Evolutionary conservation across 2,329 filamentous ascomycete genomes (phyloP), one percentile per base, ranked within the genome.

Genomic region (Colletotrichum tanaceti): DNA sequence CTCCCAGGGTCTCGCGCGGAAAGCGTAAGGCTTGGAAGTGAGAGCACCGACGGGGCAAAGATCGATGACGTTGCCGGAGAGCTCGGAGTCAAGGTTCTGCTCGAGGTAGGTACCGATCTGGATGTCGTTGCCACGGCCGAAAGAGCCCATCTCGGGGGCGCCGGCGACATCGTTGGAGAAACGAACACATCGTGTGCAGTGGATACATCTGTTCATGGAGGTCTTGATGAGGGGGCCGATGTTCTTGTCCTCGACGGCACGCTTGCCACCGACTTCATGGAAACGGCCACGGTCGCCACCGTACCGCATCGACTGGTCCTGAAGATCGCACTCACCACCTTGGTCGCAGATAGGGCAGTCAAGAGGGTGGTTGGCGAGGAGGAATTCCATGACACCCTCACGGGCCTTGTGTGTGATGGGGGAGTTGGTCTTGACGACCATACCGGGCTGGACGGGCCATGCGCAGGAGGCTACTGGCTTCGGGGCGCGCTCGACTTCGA

Each of bases 291-390:
- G 89, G 83, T 99, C 96, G 72, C 91, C 93, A 77, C 96, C 96
- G 79, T 99, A 99, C 81, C 96, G 89, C 95, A 99, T 98, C 64
- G 95, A 98, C 86, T 99, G 96, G 81, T 99, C 96, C 83, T 99
- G 96, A 70, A 99, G 89, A 86, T 99, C 96, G 82, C 96, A 99
- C 82, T 99, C 96, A 79, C 96, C 96, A 85, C 96, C 96, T 83
- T 99, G 96, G 82, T 99, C 96, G 85, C 96, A 99, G 79, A 99
- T 93, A 57, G 94, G 94, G 84, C 95, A 98, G 83, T 98, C 94
- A 73, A 98, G 88, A 57, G 94, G 94, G 80, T 98, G 94, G 81
- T 98, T 98, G 75, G 95, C 94, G 71, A 99, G 89, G 73, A 99
- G 85, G 77, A 99, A 99, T 79, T 99, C 96, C 96, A 98, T 99